Base-by-base conservation (phyloP, 352 stramenopile species). In the Globisporangium splendens region DNA sequence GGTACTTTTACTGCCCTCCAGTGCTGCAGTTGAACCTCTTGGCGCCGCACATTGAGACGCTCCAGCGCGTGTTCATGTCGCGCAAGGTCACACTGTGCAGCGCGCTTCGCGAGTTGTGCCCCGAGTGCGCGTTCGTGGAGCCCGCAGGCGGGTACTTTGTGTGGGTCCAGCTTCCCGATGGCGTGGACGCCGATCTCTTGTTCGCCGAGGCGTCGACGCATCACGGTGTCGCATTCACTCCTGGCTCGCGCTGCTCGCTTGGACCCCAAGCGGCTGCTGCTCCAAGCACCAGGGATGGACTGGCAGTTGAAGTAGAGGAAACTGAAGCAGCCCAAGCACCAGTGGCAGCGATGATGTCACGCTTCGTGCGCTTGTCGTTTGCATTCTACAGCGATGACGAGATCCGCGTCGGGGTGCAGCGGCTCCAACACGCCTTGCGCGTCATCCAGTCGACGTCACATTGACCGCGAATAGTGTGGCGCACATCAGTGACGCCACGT, bases 111-210 rank as follows among this genome's bases (percentile, higher is more conserved):
- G 47, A 73, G n/a, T 35, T 74, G 8, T 88, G 76, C 14, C 68
- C 72, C 5, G 49, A 71, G 11, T 70, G 75, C 41, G 63, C 44
- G 21, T 95, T 96, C 59, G 58, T 53, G 6, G 74, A 89, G 49
- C 83, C 85, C 5, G 64, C 68, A 11, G 88, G 86, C 12, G 88
- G 88, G 11, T 96, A 95, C 64, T 96, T 96, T 50, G 70, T 96
- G 39, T 91, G 83, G 76, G 54, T 93, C 14, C 62, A 76, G n/a
- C 66, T 96, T 15, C 82, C 80, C 0, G 54, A 63, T 1, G 70
- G 68, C 24, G 54, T 93, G 31, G 61, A 82, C 41, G 64, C 71
- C 4, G 68, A 83, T 8, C 56, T 65, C 31, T 69, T 96, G 15
- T 71, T 91, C 20, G 58, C 70, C 8, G 66, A 83, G 53, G 73